These are phyloP conservation scores for Neurospora cerealis DNA, from an alignment of 495 filamentous ascomycete species.

Conservation along the genomic window DNA sequence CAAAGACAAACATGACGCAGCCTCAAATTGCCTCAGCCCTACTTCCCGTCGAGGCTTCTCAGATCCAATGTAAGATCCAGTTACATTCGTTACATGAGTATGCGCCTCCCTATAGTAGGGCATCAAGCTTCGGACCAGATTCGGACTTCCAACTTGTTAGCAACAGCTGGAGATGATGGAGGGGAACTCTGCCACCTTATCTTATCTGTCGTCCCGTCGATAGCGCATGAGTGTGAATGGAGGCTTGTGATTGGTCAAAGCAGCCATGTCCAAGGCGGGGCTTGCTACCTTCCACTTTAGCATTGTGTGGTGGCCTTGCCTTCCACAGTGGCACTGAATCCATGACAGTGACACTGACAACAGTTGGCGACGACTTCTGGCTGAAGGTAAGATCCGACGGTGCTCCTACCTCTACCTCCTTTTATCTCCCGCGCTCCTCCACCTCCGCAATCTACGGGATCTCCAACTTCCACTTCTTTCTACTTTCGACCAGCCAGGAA, in stretches of 20 bases:
- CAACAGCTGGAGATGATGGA: too few species aligned
- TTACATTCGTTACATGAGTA: neutral
- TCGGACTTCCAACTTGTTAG: neutral
- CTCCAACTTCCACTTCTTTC: neutral
- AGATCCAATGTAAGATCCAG: neutral
- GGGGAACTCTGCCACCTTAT: neutral
- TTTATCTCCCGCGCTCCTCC: neutral
- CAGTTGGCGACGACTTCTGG: neutral
- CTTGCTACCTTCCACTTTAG: neutral
- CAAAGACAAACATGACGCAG: neutral
- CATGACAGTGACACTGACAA: neutral
- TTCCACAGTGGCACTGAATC: neutral
- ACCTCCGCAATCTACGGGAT: neutral
- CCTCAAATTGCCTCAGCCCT: neutral
- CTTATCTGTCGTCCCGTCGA: neutral
- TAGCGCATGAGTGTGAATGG: neutral
- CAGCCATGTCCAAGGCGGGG: neutral
- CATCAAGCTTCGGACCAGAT: neutral
- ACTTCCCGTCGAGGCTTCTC: neutral
- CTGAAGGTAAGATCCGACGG: neutral
- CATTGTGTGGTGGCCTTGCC: neutral
- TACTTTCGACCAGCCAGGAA: neutral
- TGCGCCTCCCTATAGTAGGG: neutral
- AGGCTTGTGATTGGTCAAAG: neutral
- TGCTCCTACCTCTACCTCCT: neutral